Base-by-base conservation (phyloP, 2,329 filamentous ascomycete genomes). In the Geosmithia morbida region DNA sequence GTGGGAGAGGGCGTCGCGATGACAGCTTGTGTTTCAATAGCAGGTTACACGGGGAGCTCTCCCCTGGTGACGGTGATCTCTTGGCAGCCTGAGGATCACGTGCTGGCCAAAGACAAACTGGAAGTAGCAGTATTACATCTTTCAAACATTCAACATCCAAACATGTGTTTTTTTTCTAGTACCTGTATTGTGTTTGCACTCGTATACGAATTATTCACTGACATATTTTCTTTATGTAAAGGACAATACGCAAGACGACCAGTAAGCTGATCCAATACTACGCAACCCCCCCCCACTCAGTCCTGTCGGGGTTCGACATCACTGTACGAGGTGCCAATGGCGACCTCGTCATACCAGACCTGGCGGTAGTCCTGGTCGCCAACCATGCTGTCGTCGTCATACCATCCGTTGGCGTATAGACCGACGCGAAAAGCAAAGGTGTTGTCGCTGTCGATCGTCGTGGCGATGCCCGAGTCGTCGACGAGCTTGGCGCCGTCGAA, bases 261-360 rank as follows among this genome's bases (percentile, higher is more conserved):
- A 42, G 14, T 16, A 4, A 40, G 14, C 5, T 11, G 11, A 14
- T 16, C 37, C 5, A 16, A 7, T n/a, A 42, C 41, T 17, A 18
- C 41, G n/a, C 22, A 4, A 8, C 41, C 41, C 10, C 11, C 18
- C 13, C 13, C 41, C 8, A 2, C 41, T 43, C 11, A 20, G 13
- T 20, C 17, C 43, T 37, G 7, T 22, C 30, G 29, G 14, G 44
- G 44, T 3, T 40, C 19, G 30, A 57, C 56, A 45, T 59, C 57
- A 33, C 47, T 51, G 41, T 54, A 66, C 1, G 55, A 59, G 2
- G 64, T 65, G 1, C 68, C 70, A 7, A 66, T 58, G 6, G 66
- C 62, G 49, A 74, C 64, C 59, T 72, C 64, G 51, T 74, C 71
- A 52, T 65, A 71, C 67, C 69, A 75, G n/a, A 72, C 54, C 57